A percentile compares a stretch with the other conserved stretches of the same genome.
Evolutionary conservation across 345 rosid genomes (phyloP).

Genomic region (Eucalyptus regnans): DNA sequence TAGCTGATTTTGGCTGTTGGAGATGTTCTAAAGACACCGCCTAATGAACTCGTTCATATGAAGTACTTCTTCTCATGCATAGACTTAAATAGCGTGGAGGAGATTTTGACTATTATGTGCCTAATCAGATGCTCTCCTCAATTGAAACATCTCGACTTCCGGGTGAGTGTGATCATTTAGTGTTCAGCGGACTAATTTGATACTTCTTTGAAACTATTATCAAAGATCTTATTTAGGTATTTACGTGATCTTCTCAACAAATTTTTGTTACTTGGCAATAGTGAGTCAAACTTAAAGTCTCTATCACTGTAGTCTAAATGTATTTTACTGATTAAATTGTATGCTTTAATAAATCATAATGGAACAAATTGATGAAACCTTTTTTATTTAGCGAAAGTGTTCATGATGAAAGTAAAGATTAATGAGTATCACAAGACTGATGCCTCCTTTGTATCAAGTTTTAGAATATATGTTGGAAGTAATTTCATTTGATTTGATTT

Average conservation of each 20-base stretch:
- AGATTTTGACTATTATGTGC: not conserved
- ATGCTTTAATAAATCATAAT: not conserved
- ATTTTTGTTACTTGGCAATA: not conserved
- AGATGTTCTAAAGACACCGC: not conserved
- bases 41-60: not conserved
- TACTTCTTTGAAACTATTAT: not conserved
- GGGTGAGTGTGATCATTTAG: not conserved
- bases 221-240: not conserved
- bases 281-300: not conserved
- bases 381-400: not conserved
- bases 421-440: not conserved
- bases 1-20: not conserved
- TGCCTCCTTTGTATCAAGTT: not conserved
- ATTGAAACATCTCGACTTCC: not conserved
- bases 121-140: not conserved
- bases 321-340: not conserved
- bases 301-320: not conserved
- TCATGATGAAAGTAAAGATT: not conserved
- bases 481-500: not conserved
- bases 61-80: not conserved
- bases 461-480: not conserved
- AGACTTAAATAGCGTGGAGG: not conserved
- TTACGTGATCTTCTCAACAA: not conserved
- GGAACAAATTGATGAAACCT: not conserved
- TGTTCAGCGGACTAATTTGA: not conserved